A percentile compares a stretch with the other conserved stretches of the same genome.
Evolutionary conservation across 805 yeast species (phyloP).

Genomic region (Komagataella kurtzmanii): DNA sequence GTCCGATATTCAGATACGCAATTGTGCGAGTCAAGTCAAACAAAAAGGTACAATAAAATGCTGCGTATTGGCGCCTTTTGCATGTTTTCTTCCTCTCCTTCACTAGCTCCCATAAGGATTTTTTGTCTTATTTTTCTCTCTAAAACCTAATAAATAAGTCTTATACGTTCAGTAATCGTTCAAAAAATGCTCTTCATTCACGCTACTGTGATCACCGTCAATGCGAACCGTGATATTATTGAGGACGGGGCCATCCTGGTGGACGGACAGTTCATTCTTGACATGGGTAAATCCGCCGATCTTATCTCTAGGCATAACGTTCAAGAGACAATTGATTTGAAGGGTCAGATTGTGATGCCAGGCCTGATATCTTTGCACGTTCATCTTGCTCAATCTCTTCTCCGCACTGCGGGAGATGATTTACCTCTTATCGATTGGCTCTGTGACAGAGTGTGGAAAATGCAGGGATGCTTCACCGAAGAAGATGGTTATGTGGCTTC

Average conservation of each 20-base stretch:
- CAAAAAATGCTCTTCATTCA: not conserved
- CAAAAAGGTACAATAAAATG: too few relatives aligned
- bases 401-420: not conserved
- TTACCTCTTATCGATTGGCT: not conserved
- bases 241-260: not conserved
- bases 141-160: not conserved
- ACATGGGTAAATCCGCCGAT: not conserved
- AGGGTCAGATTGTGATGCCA: not conserved
- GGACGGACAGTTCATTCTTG: not conserved
- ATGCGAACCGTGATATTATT: not conserved
- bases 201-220: not conserved
- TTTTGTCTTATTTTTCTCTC: not conserved
- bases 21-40: not conserved
- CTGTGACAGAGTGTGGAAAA: not conserved
- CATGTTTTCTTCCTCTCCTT: not conserved
- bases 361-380: not conserved
- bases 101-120: not conserved
- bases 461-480: not conserved
- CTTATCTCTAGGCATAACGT: not conserved
- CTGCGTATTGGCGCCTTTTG: not conserved
- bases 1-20: too few relatives aligned
- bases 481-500: not conserved
- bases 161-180: not conserved
- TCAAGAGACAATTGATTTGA: not conserved
- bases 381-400: not conserved